These are phyloP conservation scores for Hypomontagnella submonticulosa DNA, from an alignment of 495 filamentous ascomycete species.

Conservation along the genomic window DNA sequence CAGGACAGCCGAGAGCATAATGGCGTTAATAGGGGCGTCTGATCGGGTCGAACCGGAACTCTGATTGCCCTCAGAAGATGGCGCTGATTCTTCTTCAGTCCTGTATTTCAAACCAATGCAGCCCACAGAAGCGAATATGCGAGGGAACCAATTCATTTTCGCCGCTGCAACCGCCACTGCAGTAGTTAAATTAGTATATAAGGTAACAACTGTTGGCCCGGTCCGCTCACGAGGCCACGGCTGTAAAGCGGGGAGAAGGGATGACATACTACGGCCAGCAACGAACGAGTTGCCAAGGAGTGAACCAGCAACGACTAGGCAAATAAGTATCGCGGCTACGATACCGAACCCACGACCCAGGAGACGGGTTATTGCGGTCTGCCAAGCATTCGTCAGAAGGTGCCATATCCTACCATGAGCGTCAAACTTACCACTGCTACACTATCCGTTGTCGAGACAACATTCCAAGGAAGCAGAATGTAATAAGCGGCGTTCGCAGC, in stretches of 20 bases:
- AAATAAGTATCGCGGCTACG: conserved; percentile 61
- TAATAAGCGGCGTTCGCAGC: conserved; percentile 66
- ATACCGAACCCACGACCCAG: conserved; percentile 61
- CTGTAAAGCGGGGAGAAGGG: no score
- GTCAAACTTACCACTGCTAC: conserved; percentile 63
- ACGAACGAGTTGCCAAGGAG: conserved; percentile 67
- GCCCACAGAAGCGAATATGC: conserved; percentile 56
- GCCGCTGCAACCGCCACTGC: conserved; percentile 64
- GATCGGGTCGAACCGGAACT: conserved; percentile 34
- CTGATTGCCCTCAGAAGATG: conserved; percentile 3
- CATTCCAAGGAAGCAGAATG: conserved; percentile 64
- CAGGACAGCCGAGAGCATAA: conserved; percentile 59
- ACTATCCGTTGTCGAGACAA: conserved; percentile 63
- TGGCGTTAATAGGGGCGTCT: conserved; percentile 63
- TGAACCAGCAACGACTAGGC: conserved; percentile 64
- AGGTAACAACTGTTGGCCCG: no score
- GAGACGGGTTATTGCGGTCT: conserved; percentile 65
- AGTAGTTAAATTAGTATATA: no score
- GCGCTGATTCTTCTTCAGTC: conserved; percentile 17
- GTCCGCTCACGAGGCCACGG: no score
- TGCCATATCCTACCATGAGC: not conserved
- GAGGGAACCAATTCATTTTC: conserved; percentile 63
- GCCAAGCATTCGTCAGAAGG: not conserved
- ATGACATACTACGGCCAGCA: conserved; percentile 53
- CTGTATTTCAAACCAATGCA: conserved; percentile 42